Percentiles rank a stretch among this genome's conserved stretches.
Evolutionary conservation across 306 rosid species (phyloP).

Genomic region (Castanospermum australe): DNA sequence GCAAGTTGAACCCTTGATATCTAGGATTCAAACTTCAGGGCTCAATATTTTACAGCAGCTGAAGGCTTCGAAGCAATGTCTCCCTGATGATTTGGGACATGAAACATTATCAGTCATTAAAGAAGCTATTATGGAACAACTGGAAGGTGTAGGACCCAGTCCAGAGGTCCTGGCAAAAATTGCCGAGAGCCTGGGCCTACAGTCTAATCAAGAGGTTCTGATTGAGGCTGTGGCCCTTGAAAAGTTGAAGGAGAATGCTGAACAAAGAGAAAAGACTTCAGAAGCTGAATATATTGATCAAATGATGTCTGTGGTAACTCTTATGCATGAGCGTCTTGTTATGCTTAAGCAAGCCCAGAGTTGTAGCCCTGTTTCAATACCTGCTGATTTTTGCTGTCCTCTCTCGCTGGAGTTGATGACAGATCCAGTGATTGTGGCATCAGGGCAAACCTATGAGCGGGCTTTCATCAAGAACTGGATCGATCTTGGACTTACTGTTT

Average conservation of each 20-base stretch:
- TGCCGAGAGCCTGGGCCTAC: conserved; percentile 51
- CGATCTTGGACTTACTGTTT: conserved; percentile 67
- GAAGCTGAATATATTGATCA: conserved; percentile 68
- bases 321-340: conserved; percentile 52
- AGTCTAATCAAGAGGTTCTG: conserved; percentile 65
- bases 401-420: conserved; percentile 88
- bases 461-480: conserved; percentile 78
- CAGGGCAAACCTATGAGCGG: conserved; percentile 91
- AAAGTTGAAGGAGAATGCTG: conserved; percentile 68
- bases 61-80: conserved; percentile 43
- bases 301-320: conserved; percentile 50
- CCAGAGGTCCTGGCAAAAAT: conserved; percentile 53
- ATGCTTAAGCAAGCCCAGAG: conserved; percentile 55
- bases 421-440: conserved; percentile 87
- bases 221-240: conserved; percentile 77
- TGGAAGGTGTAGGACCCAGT: conserved; percentile 52
- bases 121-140: conserved; percentile 54
- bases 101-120: conserved; percentile 48
- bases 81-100: conserved; percentile 48
- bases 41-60: conserved; percentile 50
- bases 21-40: conserved; percentile 42
- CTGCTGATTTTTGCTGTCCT: conserved; percentile 88
- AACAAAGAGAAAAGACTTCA: conserved; percentile 55
- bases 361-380: conserved; percentile 53
- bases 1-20: conserved; percentile 59